Base-by-base conservation (phyloP, 2,329 filamentous ascomycete species). In the Sporothrix euskadiensis region DNA sequence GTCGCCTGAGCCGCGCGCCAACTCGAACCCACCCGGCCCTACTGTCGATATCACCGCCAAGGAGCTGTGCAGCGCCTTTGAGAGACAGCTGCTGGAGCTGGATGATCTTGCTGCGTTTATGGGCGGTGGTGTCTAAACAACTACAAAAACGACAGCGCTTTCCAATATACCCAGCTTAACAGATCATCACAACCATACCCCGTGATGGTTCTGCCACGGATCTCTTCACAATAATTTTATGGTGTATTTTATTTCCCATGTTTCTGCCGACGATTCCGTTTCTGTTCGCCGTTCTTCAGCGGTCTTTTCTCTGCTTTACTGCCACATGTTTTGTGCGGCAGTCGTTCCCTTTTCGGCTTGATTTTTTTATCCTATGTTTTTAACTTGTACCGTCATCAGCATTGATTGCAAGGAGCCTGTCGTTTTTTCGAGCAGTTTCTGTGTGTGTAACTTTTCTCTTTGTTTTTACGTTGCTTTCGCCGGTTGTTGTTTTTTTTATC, bases 71-170 rank as follows among this genome's bases (percentile, higher is more conserved):
- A 81, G 82, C 16, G 88, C 88, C 0, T 89, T 89, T 77, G 88
- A 89, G 81, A 83, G 87, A 44, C 88, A 89, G 79, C 83, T 89
- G 0, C 81, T 89, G 12, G 88, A 89, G 78, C 82, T 89, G 7
- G 88, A 89, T 75, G 88, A 89, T 77, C 83, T 89, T 12, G 88
- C 88, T 44, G 88, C 88, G 2, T 89, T 89, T 71, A 89, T 89
- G 88, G 88, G 88, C 26, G 88, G 88, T 26, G 88, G 88, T 74
- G 88, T 89, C 75, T 89, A 78, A 81, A 78, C 59, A 22, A 16
- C 19, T 22, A 35, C 35, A 35, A 35, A 35, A 4, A 35, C 8
- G 35, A 12, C 5, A 35, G 4, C 57, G 26, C 26, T 26, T 10
- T n/a, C 3, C 6, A 7, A 3, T 9, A 4, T 22, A 4, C 30